Evolutionary conservation across 83 land plant species (phyloP), one percentile per base, ranked within the genome.

Genomic region (Picea mariana): DNA sequence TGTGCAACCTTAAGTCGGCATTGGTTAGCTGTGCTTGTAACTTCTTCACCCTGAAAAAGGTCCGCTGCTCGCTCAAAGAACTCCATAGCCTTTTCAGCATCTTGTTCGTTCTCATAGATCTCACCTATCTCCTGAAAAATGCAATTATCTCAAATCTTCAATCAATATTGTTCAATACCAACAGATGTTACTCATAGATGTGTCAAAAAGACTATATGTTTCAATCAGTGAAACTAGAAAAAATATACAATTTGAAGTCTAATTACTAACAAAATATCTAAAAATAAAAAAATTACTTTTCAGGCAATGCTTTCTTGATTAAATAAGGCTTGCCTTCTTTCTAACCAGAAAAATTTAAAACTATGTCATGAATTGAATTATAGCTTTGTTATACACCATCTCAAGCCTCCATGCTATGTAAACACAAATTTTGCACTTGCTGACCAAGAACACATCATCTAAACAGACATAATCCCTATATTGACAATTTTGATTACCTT

Each of bases 1-100:
- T 95, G 92, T 31, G 97, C 97, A 73, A 95, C 90, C 83, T 90
- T 95, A 73, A 87, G 88, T 84, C 83, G 91, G 88, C 97, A 95
- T 78, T 92, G 95, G 67, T 90, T 95, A 6, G 96, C 93, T 77
- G 91, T 83, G 68, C 90, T 91, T 23, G 87, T 89, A 58, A 79
- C 90, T 71, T 95, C 95, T 83, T 95, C 97, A 85, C 88, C 89
- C 82, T 88, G 86, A 80, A 85, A 95, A 38, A 95, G 83, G 64
- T 95, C 97, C 78, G 94, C 92, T 24, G 97, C 93, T 66, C 84
- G 81, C 68, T 95, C 97, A 87, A 72, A 88, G 80, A 81, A 91
- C 17, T 75, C 86, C 62, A 93, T 91, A 42, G 97, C 86, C 83
- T 88, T 82, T 42, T 91, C 90, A 31, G 89, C 64, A 78, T 93